These are phyloP conservation scores for Neurospora sublineolata DNA, from an alignment of 495 filamentous ascomycete species.

Conservation along the genomic window DNA sequence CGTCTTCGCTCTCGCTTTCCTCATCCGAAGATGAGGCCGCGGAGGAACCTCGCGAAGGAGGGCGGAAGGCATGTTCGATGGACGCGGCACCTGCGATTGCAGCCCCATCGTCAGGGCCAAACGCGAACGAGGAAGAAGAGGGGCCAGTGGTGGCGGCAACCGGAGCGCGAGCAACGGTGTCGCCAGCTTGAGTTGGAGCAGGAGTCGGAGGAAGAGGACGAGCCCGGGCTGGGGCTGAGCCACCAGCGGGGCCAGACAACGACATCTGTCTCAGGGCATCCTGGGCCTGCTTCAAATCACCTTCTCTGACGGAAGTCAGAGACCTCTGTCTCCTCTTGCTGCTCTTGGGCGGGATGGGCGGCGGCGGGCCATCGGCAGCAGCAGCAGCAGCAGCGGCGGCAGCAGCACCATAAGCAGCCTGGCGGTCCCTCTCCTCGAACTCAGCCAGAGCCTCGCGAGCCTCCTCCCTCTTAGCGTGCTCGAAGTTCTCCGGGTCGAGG, in stretches of 20 bases:
- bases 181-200: not conserved
- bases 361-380: not conserved
- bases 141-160: not conserved
- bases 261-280: not conserved
- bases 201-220: not conserved
- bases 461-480: not conserved
- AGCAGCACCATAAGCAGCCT: not conserved
- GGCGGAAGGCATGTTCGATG: not conserved
- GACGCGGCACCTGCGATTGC: not conserved
- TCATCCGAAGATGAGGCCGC: not conserved
- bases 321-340: not conserved
- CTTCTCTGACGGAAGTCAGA: not conserved
- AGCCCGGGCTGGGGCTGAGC: not conserved
- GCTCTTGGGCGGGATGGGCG: not conserved
- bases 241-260: not conserved
- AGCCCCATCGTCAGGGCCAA: not conserved
- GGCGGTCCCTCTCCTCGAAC: not conserved
- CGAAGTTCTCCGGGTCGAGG: not conserved
- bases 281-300: not conserved
- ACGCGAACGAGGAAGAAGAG: not conserved
- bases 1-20: not conserved
- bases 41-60: not conserved
- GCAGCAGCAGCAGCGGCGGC: not conserved
- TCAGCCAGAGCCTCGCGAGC: not conserved
- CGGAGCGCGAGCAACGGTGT: not conserved